Base-by-base conservation (phyloP, 2,329 filamentous ascomycete species). In the Fusarium buharicum region DNA sequence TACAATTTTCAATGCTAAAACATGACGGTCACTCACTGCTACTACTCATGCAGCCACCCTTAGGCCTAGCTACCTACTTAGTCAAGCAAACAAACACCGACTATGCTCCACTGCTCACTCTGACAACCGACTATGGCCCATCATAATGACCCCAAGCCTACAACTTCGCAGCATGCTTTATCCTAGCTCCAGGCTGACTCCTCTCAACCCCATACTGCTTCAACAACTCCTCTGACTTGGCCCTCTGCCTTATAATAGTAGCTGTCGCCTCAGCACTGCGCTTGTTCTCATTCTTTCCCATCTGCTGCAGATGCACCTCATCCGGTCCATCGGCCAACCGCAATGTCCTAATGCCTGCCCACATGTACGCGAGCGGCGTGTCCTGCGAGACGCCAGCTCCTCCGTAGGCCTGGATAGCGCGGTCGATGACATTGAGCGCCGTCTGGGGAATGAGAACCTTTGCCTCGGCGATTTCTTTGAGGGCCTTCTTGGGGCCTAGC, bases 391-490 rank as follows among this genome's bases (percentile, higher is more conserved):
- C 90, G 74, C 95, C 95, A 4, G 91, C 92, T 57, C 89, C 95
- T 58, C 95, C 95, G 72, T 93, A 97, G 0, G 92, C 86, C 83
- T 99, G 95, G 12, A 99, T 88, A 1, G 95, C 95, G 60, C 93
- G 90, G 81, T 99, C 95, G 70, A 99, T 94, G 70, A 98, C 91
- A 16, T 87, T 87, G 66, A 97, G 84, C 2, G 91, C 89, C 71
- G 89, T 92, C 72, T 87, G 84, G 0, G 95, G 95, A 9, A 96
- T 90, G 16, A 97, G 85, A 1, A 98, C 89, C 83, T 99, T 99
- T 66, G 95, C 94, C 79, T 97, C 86, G 22, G 93, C 94, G 68
- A 99, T 99, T 77, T 98, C 92, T 76, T 90, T 92, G 59, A 97
- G 85, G 0, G 94, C 92, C 65, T 88, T 86, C 82, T 98, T 98